Base-by-base conservation (phyloP, 805 yeast genomes). In the Dipodascopsis tothii region DNA sequence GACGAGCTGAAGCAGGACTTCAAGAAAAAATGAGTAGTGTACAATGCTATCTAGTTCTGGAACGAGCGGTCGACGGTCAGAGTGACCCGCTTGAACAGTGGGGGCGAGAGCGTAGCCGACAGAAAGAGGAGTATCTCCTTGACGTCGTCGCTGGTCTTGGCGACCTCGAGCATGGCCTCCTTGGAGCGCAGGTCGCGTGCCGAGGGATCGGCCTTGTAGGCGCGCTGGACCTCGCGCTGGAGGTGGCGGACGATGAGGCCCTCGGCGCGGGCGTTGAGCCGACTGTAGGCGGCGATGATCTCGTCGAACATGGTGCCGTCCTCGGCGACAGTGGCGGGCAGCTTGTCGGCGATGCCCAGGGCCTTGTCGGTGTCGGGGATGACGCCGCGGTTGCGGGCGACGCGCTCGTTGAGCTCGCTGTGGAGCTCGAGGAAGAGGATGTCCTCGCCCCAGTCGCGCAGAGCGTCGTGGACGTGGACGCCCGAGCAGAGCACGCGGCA, bases 401-500 rank as follows among this genome's bases (percentile, higher is more conserved):
- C 34, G 61, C 49, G 44, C 62, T 21, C n/a, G n/a, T 40, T 45
- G 45, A 52, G 48, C 27, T 56, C 64, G 22, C 60, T 60, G 69
- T 73, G 68, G 22, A 72, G 52, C 48, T 67, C 70, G 33, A 72
- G 52, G 44, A 73, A 72, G 4, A 69, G 45, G 14, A 62, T 51
- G 33, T 68, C 67, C 39, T 70, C 68, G 17, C 68, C 69, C 75
- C 77, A 70, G 21, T 55, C 58, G 14, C 60, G 56, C 63, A 74
- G 61, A 3, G 65, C 54, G 33, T 66, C 68, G 9, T 60, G 56
- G 35, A 68, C 59, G 42, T 57, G 72, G 32, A 62, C 66, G 49
- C 55, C 54, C 40, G 64, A 60, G 34, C 69, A 68, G 44, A 55
- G 60, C 5, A 71, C 59, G 21, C 71, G 58, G 38, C 73, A 69